Evolutionary conservation across 148 eudicot genomes (phyloP), one percentile per base, ranked within the genome.

Genomic region (Camellia sinensis): DNA sequence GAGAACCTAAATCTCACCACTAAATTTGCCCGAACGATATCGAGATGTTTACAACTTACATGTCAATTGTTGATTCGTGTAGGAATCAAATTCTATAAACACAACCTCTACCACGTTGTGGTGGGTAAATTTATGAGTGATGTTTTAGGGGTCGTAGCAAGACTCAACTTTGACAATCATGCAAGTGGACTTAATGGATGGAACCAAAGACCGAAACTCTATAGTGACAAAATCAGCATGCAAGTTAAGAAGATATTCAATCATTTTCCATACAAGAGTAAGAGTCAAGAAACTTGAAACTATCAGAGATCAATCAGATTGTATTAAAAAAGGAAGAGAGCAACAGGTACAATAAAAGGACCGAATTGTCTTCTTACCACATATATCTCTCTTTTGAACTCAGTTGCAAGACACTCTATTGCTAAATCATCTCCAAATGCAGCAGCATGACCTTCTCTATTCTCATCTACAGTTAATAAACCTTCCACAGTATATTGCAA

Each of bases 361-460:
- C 19, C 41, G 15, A 17, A 80, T 18, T 14, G 66, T 41, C 45
- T 68, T 74, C 88, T 79, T 90, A 95, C 98, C 95, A 95, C 98
- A 84, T 86, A 95, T 4, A 95, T 91, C 83, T 95, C 98, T 82
- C 97, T 75, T 82, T 90, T 88, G 87, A 91, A 95, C 84, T 91
- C 97, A 1, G 96, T 88, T 5, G 98, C 92, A 81, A 95, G 94
- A 84, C 98, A 95, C 81, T 95, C 98, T 4, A 95, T 93, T 52
- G 97, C 98, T 44, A 95, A 90, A 73, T 95, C 98, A 75, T 95
- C 98, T 29, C 98, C 98, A 73, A 95, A 95, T 37, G 98, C 98
- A 56, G 97, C 97, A 0, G 96, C 96, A 43, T 81, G 94, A 53
- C 98, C 98, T 74, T 89, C 89, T 79, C 96, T 82, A 77, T 95